These are phyloP conservation scores for Helianthus tuberosus DNA, from an alignment of 129 eudicot genomes.

Conservation along the genomic window DNA sequence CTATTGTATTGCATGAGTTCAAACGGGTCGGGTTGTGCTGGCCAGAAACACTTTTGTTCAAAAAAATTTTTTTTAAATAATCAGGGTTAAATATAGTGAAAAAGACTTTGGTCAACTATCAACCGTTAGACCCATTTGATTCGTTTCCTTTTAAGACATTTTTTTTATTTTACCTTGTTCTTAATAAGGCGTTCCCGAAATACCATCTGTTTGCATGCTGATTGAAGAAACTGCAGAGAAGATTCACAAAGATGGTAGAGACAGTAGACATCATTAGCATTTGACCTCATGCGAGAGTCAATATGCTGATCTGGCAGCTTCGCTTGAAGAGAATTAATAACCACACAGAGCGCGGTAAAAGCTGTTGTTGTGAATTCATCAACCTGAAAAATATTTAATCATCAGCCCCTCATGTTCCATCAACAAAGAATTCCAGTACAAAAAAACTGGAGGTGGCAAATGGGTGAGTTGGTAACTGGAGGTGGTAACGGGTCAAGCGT, in stretches of 20 bases:
- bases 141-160: not conserved
- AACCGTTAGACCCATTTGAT: not conserved
- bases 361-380: constrained; percentile 58
- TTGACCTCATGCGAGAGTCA: constrained; percentile 20
- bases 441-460: not conserved
- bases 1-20: not conserved
- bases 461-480: too few species aligned
- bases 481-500: too few species aligned
- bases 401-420: constrained; percentile 19
- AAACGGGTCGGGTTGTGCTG: not conserved
- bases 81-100: too few species aligned
- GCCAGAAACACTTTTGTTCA: not conserved
- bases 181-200: constrained; percentile 59
- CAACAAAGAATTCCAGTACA: not conserved
- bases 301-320: constrained; percentile 41
- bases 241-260: constrained; percentile 73
- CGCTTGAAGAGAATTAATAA: constrained; percentile 56
- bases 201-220: constrained; percentile 55
- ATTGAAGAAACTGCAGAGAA: constrained; percentile 74
- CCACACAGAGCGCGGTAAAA: constrained; percentile 56
- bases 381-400: constrained; percentile 52
- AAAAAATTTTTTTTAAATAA: too few species aligned
- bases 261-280: constrained; percentile 43
- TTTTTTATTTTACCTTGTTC: constrained; percentile 48
- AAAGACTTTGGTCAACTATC: not conserved